A percentile compares a stretch with the other conserved stretches of the same genome.
phyloP scores from a whole-genome alignment of 495 filamentous ascomycete species.

The Astrocystis sublimbata region DNA sequence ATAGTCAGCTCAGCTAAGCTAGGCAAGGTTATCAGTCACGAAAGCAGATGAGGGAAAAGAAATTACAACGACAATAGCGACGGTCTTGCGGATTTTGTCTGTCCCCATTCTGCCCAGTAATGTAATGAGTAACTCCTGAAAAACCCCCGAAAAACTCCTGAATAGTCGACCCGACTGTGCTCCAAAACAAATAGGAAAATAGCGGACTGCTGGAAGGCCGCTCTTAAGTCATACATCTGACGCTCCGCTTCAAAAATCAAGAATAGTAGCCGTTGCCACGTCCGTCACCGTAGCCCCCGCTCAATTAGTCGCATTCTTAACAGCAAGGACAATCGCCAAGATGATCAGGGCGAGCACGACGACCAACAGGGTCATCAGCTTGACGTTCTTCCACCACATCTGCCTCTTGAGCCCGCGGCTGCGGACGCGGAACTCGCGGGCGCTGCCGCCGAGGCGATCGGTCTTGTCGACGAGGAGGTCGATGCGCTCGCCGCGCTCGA shows the following conservation, averaged over 20 bases:
- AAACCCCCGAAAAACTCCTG: background rate
- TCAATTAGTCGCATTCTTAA: slow-evolving; percentile 37
- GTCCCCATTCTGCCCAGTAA: background rate
- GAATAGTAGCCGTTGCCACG: background rate
- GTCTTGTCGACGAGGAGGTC: slow-evolving; percentile 98
- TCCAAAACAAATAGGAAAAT: slow-evolving; percentile 1
- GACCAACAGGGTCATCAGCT: slow-evolving; percentile 81
- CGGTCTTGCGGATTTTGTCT: background rate
- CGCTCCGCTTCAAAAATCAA: background rate
- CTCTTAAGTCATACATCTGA: slow-evolving; percentile 4
- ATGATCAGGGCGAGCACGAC: slow-evolving; percentile 84
- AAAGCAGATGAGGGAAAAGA: slow-evolving; percentile 23
- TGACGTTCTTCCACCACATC: slow-evolving; percentile 99
- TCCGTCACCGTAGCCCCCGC: background rate
- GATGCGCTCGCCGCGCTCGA: slow-evolving; percentile 94
- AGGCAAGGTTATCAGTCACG: slow-evolving; percentile 17
- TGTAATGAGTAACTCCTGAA: too few species aligned
- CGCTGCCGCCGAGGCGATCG: slow-evolving; percentile 80
- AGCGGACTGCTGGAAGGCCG: slow-evolving; percentile 15
- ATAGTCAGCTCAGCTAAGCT: background rate
- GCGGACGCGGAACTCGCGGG: slow-evolving; percentile 84
- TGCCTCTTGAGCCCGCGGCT: slow-evolving; percentile 79
- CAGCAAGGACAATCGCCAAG: slow-evolving; percentile 45
- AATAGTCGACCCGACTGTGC: background rate
- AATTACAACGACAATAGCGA: background rate